These are phyloP conservation scores for Aspergillus amoenus DNA, from an alignment of 2,329 filamentous ascomycete species.

Conservation along the genomic window DNA sequence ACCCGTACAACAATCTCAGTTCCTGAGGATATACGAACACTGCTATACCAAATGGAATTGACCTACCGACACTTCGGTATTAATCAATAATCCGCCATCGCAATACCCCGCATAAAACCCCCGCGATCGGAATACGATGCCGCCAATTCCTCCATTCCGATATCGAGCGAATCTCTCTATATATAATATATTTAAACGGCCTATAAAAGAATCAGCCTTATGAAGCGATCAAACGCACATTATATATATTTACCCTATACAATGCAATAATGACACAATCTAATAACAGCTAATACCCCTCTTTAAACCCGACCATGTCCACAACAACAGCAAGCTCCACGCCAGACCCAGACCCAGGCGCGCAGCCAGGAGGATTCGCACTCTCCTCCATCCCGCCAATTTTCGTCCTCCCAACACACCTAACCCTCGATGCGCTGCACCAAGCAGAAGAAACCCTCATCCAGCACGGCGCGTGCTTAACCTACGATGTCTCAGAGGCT, in stretches of 20 bases:
- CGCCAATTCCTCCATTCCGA: not conserved
- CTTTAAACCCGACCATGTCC: constrained; percentile 1
- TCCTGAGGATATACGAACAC: not conserved
- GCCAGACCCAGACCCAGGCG: not conserved
- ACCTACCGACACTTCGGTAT: not conserved
- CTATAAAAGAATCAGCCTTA: not conserved
- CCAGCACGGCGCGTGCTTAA: constrained; percentile 57
- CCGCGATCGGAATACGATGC: not conserved
- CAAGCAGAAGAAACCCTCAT: constrained; percentile 64
- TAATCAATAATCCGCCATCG: no score
- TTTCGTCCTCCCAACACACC: constrained; percentile 70
- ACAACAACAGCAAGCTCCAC: constrained; percentile 22
- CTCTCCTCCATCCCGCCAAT: constrained; percentile 58
- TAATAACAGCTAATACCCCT: not conserved
- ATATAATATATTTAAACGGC: not conserved
- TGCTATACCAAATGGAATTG: not conserved
- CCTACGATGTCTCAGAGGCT: constrained; percentile 71
- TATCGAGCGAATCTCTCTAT: not conserved
- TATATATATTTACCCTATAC: not conserved
- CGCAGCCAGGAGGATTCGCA: constrained; percentile 6
- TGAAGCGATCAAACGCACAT: not conserved
- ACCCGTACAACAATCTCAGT: not conserved
- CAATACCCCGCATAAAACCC: not conserved
- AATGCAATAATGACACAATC: not conserved
- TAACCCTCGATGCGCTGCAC: constrained; percentile 63